phyloP scores from a whole-genome alignment of 257 asterid species.

The Scutellaria baicalensis region DNA sequence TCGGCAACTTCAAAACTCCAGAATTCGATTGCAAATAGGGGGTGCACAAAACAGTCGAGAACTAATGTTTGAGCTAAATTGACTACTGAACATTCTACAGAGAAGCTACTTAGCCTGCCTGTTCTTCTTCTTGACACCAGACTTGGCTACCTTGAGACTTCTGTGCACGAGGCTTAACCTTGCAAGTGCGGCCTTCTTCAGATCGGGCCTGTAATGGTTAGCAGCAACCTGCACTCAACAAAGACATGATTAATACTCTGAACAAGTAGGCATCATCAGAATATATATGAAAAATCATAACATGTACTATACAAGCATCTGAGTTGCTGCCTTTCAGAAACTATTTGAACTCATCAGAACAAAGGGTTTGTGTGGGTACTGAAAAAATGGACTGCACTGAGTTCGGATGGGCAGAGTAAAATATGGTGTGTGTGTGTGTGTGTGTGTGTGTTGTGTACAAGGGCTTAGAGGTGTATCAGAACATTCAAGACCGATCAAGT shows the following conservation, averaged over 20 bases:
- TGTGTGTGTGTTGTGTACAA: no score
- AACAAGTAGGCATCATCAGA: not conserved
- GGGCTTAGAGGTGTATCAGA: not conserved
- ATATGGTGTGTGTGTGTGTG: no score
- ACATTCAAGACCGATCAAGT: not conserved
- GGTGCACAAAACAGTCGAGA: not conserved
- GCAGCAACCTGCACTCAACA: constrained; percentile 52
- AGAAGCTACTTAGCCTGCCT: constrained; percentile 47
- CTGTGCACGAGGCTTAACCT: constrained; percentile 70
- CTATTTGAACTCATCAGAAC: not conserved
- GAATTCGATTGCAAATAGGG: not conserved
- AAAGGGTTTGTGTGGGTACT: not conserved
- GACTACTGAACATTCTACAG: constrained; percentile 5
- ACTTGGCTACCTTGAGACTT: constrained; percentile 90
- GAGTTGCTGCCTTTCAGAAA: not conserved
- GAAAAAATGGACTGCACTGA: not conserved
- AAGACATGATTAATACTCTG: not conserved
- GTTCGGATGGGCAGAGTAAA: not conserved
- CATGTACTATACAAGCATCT: not conserved
- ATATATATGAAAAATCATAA: not conserved
- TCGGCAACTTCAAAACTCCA: constrained; percentile 1
- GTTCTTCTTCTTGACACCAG: constrained; percentile 86
- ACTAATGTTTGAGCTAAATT: constrained; percentile 1
- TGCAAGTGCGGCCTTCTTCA: constrained; percentile 94
- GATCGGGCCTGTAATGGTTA: constrained; percentile 83